Percentiles rank a stretch among this genome's conserved stretches.
Conservation (phyloP, 495 filamentous ascomycete genomes). For the Penicillium antarcticum region DNA sequence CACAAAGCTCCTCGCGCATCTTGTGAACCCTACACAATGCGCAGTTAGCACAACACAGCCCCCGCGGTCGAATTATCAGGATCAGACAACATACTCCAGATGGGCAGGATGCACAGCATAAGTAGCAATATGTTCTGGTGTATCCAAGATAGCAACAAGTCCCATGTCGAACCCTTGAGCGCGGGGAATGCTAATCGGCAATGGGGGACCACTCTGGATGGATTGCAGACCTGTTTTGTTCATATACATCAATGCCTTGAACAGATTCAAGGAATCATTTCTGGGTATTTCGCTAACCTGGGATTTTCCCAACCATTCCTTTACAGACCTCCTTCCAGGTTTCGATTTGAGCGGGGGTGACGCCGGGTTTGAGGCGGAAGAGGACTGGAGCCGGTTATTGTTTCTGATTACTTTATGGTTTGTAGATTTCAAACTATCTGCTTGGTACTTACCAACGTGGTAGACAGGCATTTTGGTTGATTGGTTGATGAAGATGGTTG, state of each 20-base stretch:
- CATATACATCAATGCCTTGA: background rate
- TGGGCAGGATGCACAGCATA: slow-evolving; percentile 41
- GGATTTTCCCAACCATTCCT: slow-evolving; percentile 39
- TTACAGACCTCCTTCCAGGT: slow-evolving; percentile 27
- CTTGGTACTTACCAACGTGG: slow-evolving; percentile 25
- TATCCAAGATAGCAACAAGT: slow-evolving; percentile 40
- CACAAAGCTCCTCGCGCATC: slow-evolving; percentile 41
- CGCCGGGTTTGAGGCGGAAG: slow-evolving; percentile 41
- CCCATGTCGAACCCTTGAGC: slow-evolving; percentile 44
- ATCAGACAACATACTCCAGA: slow-evolving; percentile 29
- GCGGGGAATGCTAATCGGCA: slow-evolving; percentile 37
- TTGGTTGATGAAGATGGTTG: background rate
- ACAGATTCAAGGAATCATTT: background rate
- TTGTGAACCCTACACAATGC: slow-evolving; percentile 31
- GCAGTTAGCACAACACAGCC: background rate
- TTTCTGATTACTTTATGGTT: background rate
- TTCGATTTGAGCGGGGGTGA: slow-evolving; percentile 29
- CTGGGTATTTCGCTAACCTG: slow-evolving; percentile 14
- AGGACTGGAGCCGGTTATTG: slow-evolving; percentile 29
- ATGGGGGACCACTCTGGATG: slow-evolving; percentile 26
- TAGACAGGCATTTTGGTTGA: slow-evolving; percentile 31
- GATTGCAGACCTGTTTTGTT: slow-evolving; percentile 25
- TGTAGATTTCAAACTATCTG: background rate
- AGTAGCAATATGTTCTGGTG: slow-evolving; percentile 28
- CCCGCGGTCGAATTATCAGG: background rate